Base-by-base conservation (phyloP, 768 basidiomycete genomes). In the Cystobasidium onofrii region DNA sequence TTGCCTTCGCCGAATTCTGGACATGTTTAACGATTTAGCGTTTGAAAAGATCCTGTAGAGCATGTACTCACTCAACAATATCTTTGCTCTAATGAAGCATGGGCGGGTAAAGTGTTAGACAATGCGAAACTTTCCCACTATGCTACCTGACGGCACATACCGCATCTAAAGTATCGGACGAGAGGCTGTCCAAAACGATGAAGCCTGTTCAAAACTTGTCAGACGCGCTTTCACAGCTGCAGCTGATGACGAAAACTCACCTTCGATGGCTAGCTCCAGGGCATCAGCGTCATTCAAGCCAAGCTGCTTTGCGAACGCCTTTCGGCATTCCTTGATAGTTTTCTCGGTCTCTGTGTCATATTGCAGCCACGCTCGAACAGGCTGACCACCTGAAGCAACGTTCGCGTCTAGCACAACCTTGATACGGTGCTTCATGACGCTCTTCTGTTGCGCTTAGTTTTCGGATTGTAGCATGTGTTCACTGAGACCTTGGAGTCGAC, bases 241-340 rank as follows among this genome's bases (percentile, higher is more conserved):
- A 27, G 13, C 63, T 64, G 20, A 6, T 9, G 43, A 39, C 13
- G 7, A n/a, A n/a, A 3, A 52, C 50, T 20, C 23, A 67, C 65
- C 65, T n/a, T 67, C 65, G 2, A 67, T 50, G 54, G 15, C 29
- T n/a, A 71, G 54, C 36, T 55, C 29, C 7, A 71, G 17, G 12
- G 15, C 55, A 17, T 71, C 69, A 10, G 36, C 52, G 18, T 23
- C 17, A n/a, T 17, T 15, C 12, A 71, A 18, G 9, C 55, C 69
- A 23, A 71, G 69, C 55, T 71, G 69, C 34, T 71, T 60, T 29
- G 55, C 54, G 55, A 71, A 57, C n/a, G 33, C 54, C 12, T 18
- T 36, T 39, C 44, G 25, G 36, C 33, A 55, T 27, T 71, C 52
- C 33, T 36, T 23, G 69, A 71, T 20, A 17, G 33, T 36, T 20